phyloP scores from a whole-genome alignment of 2,329 filamentous ascomycete species.

The Pseudogymnoascus sp. region DNA sequence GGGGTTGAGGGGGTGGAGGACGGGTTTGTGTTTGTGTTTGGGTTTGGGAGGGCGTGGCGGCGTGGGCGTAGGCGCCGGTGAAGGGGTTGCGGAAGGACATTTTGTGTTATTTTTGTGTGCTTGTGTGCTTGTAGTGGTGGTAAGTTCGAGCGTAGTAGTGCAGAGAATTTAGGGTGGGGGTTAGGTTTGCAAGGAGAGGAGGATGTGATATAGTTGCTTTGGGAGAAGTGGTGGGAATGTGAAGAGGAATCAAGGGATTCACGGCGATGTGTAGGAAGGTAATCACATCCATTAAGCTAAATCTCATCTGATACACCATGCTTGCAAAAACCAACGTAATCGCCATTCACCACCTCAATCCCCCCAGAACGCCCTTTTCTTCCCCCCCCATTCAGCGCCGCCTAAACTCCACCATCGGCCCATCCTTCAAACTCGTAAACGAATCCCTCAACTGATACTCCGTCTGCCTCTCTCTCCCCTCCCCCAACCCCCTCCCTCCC shows the following conservation, averaged over 20 bases:
- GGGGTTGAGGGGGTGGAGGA: neutral
- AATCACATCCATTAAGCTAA: neutral
- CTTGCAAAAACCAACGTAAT: neutral
- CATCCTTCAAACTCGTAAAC: slow-evolving; percentile 66
- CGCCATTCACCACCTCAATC: neutral
- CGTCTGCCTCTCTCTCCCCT: slow-evolving; percentile 43
- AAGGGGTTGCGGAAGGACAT: neutral
- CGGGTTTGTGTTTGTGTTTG: neutral
- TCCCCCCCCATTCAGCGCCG: neutral
- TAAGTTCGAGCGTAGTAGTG: neutral
- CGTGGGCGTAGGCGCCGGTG: neutral
- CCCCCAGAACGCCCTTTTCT: neutral
- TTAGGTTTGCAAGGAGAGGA: neutral
- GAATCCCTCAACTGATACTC: slow-evolving; percentile 66
- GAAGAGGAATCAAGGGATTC: neutral
- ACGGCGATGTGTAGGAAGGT: neutral
- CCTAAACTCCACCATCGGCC: slow-evolving; percentile 57
- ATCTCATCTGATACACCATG: neutral
- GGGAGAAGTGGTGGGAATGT: neutral
- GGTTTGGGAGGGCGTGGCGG: neutral
- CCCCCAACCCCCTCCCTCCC: slow-evolving; percentile 39
- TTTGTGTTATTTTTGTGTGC: neutral
- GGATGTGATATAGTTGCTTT: neutral
- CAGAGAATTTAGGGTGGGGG: neutral
- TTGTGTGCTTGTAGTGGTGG: neutral